A percentile compares a stretch with the other conserved stretches of the same genome.
Evolutionary conservation across 2,329 filamentous ascomycete genomes (phyloP).

Genomic region (Hymenoscyphus fructigenus): DNA sequence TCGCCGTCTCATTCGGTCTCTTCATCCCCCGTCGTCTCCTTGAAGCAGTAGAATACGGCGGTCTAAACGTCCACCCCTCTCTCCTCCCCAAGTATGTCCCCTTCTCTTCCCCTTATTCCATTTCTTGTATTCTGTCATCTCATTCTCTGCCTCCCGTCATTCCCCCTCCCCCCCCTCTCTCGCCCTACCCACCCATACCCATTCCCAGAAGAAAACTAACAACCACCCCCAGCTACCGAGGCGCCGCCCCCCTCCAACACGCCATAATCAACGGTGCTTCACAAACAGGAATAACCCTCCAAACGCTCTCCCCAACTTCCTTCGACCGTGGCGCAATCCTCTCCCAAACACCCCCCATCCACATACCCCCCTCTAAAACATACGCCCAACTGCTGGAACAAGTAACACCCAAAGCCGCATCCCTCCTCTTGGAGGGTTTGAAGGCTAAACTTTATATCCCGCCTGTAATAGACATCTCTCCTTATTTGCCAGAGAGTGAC

Average conservation of each 20-base stretch:
- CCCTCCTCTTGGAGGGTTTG: conserved; percentile 69
- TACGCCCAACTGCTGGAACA: conserved; percentile 50
- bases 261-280: conserved; percentile 64
- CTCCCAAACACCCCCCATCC: conserved; percentile 62
- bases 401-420: conserved; percentile 64
- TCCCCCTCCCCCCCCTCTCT: neutral
- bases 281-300: conserved; percentile 75
- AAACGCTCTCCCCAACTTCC: conserved; percentile 72
- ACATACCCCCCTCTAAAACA: conserved; percentile 52
- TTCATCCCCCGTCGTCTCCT: conserved; percentile 81
- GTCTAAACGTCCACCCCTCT: conserved; percentile 91
- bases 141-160: neutral
- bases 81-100: conserved; percentile 71
- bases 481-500: conserved; percentile 27
- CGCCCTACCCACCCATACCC: neutral
- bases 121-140: neutral
- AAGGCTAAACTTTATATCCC: conserved; percentile 62
- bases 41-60: conserved; percentile 70
- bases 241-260: conserved; percentile 83
- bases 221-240: conserved; percentile 60
- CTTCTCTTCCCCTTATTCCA: neutral
- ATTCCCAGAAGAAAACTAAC: conserved; percentile 7
- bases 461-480: conserved; percentile 47
- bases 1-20: conserved; percentile 93
- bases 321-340: conserved; percentile 83